Conservation (phyloP, 2,329 filamentous ascomycete species). For the Aspergillus intermedius region DNA sequence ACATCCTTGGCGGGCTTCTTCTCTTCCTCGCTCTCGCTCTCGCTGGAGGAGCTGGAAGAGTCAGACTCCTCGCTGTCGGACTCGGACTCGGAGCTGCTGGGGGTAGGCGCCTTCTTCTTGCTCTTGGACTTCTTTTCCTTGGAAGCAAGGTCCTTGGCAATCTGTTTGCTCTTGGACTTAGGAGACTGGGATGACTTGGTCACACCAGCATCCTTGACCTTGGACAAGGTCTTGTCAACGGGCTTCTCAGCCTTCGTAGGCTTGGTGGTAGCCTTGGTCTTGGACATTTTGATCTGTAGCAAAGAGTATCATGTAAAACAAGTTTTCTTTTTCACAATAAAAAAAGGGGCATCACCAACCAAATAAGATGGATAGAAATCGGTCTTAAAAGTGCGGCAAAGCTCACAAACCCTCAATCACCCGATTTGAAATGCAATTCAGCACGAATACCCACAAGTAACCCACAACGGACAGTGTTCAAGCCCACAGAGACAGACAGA, state of each 20-base stretch:
- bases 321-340: background rate
- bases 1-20: constrained; percentile 23
- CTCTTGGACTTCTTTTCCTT: constrained; percentile 39
- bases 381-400: constrained; percentile 25
- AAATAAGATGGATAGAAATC: background rate
- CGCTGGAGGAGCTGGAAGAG: constrained; percentile 22
- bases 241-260: constrained; percentile 28
- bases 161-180: constrained; percentile 41
- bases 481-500: constrained; percentile 40
- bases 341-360: background rate
- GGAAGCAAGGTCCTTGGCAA: constrained; percentile 34
- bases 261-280: constrained; percentile 38
- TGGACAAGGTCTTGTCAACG: constrained; percentile 38
- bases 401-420: constrained; percentile 31
- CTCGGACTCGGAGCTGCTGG: constrained; percentile 22
- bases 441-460: constrained; percentile 34
- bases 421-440: constrained; percentile 25
- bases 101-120: constrained; percentile 36
- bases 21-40: constrained; percentile 27
- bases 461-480: constrained; percentile 36
- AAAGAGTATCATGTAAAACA: background rate
- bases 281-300: constrained; percentile 36
- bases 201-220: constrained; percentile 43
- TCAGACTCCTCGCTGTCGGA: constrained; percentile 31
- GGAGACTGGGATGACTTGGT: constrained; percentile 39